Conservation (phyloP, 371 early-diverging fungal species). For the Mucor lusitanicus region DNA sequence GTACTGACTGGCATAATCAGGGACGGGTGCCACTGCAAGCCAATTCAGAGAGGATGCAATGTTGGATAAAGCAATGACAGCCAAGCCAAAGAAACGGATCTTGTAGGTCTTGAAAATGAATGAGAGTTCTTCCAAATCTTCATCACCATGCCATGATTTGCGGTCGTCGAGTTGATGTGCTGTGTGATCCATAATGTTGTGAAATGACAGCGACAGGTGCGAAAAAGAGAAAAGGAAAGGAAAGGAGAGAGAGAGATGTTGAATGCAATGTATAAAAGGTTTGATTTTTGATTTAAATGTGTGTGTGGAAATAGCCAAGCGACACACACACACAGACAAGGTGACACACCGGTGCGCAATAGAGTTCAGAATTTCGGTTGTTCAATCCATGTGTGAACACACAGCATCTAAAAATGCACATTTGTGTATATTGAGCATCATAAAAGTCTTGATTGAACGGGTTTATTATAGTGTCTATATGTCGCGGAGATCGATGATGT, state of each 20-base stretch:
- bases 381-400: not conserved
- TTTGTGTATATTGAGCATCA: not conserved
- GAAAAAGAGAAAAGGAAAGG: not conserved
- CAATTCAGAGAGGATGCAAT: slow-evolving; percentile 49
- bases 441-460: not conserved
- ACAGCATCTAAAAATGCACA: not conserved
- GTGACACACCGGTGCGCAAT: not conserved
- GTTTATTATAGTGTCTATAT: not conserved
- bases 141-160: slow-evolving; percentile 13
- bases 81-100: slow-evolving; percentile 46
- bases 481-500: slow-evolving; percentile 7
- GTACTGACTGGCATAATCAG: slow-evolving; percentile 32
- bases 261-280: not conserved
- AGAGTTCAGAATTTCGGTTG: not conserved
- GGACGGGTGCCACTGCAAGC: slow-evolving; percentile 45
- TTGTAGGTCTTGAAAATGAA: slow-evolving; percentile 37
- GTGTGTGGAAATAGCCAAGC: not conserved
- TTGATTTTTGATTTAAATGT: not conserved
- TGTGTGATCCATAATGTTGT: slow-evolving; percentile 4
- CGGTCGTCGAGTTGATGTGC: slow-evolving; percentile 7
- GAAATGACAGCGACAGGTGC: not conserved
- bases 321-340: not conserved
- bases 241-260: not conserved
- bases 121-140: slow-evolving; percentile 18
- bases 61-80: slow-evolving; percentile 41